Percentiles rank a stretch among this genome's conserved stretches.
These are phyloP conservation scores for Pseudocercospora fuligena DNA, from an alignment of 2,329 filamentous ascomycete species.

Conservation along the genomic window DNA sequence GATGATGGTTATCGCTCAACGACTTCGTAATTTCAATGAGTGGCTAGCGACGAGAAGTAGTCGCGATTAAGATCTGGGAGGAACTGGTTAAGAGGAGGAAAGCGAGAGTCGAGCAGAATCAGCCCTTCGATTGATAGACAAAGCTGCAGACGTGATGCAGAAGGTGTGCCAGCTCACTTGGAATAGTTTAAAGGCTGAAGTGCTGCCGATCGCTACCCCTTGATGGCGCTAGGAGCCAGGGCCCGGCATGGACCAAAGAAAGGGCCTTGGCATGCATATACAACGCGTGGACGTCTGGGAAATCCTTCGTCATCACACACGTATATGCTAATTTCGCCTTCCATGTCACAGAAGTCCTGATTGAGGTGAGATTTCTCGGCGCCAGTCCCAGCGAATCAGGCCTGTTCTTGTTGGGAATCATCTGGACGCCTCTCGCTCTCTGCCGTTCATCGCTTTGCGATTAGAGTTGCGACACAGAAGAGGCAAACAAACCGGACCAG, in stretches of 20 bases:
- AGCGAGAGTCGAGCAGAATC: neutral
- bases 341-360: no score
- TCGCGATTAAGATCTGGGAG: neutral
- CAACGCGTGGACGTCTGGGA: neutral
- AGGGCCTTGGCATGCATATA: neutral
- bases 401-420: neutral
- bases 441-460: neutral
- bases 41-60: neutral
- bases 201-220: slow-evolving; percentile 2
- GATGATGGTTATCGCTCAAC: neutral
- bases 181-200: slow-evolving; percentile 1
- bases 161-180: neutral
- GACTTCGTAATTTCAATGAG: neutral
- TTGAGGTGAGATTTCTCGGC: no score
- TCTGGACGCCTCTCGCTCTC: neutral
- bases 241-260: neutral
- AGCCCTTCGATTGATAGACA: neutral
- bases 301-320: neutral
- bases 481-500: neutral
- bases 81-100: neutral
- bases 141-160: neutral
- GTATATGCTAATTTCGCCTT: neutral
- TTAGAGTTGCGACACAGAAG: neutral
- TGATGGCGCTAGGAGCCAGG: neutral
- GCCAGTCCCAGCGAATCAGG: neutral